Percentiles rank a stretch among this genome's conserved stretches.
These are phyloP conservation scores for Linnemannia hyalina DNA, from an alignment of 192 early-diverging fungal species.

Conservation along the genomic window DNA sequence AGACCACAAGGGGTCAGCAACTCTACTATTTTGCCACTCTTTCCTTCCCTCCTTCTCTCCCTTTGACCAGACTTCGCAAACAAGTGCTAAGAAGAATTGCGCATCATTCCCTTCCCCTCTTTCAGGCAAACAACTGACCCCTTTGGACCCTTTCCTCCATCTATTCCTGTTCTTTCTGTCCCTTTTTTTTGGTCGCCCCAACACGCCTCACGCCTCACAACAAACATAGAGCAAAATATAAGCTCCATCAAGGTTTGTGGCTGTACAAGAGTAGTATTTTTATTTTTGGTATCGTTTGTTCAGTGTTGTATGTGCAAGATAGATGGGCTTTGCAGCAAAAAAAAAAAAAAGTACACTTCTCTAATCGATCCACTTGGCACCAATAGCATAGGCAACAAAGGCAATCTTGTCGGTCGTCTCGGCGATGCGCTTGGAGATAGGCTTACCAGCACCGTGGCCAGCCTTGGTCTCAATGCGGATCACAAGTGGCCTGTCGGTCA, in stretches of 20 bases:
- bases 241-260: neutral
- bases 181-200: neutral
- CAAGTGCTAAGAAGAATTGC: neutral
- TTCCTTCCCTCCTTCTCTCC: neutral
- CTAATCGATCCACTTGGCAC: slow-evolving; percentile 65
- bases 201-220: neutral
- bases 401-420: slow-evolving; percentile 75
- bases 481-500: slow-evolving; percentile 69
- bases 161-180: neutral
- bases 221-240: neutral
- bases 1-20: neutral
- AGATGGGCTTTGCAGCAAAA: neutral
- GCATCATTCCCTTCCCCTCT: neutral
- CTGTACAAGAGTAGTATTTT: neutral
- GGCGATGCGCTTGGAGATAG: slow-evolving; percentile 72
- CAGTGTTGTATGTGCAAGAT: no score
- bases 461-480: slow-evolving; percentile 76
- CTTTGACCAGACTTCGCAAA: neutral
- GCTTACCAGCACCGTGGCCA: slow-evolving; percentile 80
- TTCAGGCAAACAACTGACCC: neutral
- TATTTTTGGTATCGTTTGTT: neutral
- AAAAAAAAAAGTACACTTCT: neutral
- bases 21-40: neutral
- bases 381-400: slow-evolving; percentile 66
- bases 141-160: neutral